Base-by-base conservation (phyloP, 2,329 filamentous ascomycete genomes). In the Coccinonectria pachysandricola region DNA sequence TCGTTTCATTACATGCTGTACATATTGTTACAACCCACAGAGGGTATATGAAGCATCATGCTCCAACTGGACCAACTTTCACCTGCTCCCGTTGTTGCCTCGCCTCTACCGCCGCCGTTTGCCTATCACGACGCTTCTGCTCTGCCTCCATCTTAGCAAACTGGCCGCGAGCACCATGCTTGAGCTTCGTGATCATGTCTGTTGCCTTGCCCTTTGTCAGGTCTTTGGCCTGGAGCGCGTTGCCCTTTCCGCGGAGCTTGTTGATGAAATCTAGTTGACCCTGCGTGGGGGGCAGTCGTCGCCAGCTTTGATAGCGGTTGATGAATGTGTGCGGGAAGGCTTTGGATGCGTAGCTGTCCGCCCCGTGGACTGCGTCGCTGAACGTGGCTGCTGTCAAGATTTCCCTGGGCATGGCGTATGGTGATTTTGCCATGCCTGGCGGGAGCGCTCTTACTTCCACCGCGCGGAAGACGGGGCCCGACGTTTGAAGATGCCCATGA, bases 111-210 rank as follows among this genome's bases (percentile, higher is more conserved):
- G 53, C 49, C 3, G 53, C 40, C 13, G 31, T 42, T 19, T 57
- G 48, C 34, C 45, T 63, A 25, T 60, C 53, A 18, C 49, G 56
- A 26, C 65, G 66, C 21, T 62, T 68, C 48, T 67, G 74, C 28
- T 65, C 58, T 0, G 57, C 60, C 44, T 68, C 63, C 31, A 71
- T 54, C 17, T 46, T 62, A 14, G 63, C 59, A 48, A 69, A 85
- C 58, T 58, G 72, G 36, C 56, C 81, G 52, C 62, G 71, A 1
- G 82, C 84, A 1, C 88, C 88, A 49, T 91, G 81, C 52, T 79
- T 88, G 35, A 94, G 49, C 54, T 93, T 92, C 6, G 84, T 92
- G 38, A 96, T 93, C 79, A 93, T 87, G 50, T 95, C 87, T 4
- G 69, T 69, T 4, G 86, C 87, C 48, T 74, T 75, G 6, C 88